These are phyloP conservation scores for Colletotrichum aenigma DNA, from an alignment of 2,329 filamentous ascomycete genomes.

Conservation along the genomic window DNA sequence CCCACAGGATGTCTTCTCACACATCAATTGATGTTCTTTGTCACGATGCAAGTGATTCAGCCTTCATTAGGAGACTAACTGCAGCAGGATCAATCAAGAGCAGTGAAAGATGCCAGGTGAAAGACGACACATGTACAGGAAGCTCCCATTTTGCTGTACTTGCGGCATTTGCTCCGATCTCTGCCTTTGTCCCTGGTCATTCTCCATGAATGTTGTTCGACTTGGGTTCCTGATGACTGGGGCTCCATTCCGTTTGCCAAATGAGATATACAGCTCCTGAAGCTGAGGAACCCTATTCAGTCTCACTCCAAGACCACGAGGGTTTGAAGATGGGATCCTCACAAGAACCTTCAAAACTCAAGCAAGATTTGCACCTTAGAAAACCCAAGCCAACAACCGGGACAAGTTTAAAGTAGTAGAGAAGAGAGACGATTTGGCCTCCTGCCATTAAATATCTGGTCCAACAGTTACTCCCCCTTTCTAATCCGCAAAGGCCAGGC, in stretches of 20 bases:
- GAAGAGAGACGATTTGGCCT: constrained; percentile 19
- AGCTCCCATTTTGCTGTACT: neutral
- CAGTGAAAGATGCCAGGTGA: neutral
- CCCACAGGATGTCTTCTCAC: neutral
- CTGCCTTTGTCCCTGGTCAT: neutral
- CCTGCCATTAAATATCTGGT: constrained; percentile 14
- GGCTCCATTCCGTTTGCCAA: neutral
- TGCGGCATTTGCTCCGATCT: neutral
- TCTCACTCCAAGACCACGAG: neutral
- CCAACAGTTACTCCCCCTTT: neutral
- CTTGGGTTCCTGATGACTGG: neutral
- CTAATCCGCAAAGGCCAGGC: neutral
- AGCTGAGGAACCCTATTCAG: neutral
- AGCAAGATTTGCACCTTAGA: neutral
- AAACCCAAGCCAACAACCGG: neutral
- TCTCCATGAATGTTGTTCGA: neutral
- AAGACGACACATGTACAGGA: neutral
- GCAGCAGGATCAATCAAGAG: neutral
- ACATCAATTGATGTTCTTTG: neutral
- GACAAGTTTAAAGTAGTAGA: neutral
- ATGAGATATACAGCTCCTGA: neutral
- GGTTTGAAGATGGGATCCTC: neutral
- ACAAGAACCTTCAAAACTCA: neutral
- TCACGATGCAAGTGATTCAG: neutral
- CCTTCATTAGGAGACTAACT: neutral